Evolutionary conservation across 2,329 filamentous ascomycete genomes (phyloP).

Genomic region (Sporothrix variecibatus): DNA sequence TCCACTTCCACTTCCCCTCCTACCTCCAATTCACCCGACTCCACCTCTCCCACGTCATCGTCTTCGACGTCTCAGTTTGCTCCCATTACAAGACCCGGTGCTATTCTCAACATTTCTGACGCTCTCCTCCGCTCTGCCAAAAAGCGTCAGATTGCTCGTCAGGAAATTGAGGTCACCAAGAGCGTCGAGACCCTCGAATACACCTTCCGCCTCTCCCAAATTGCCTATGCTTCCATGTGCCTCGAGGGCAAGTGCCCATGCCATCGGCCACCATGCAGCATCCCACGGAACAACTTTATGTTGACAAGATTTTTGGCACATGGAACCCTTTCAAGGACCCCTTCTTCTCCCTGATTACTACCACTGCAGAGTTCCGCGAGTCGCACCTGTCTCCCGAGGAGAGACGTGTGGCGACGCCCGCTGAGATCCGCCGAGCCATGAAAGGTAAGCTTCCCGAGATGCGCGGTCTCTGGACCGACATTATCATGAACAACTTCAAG

Average conservation of each 20-base stretch:
- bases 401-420: slow-evolving; percentile 20
- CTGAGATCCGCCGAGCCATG: slow-evolving; percentile 16
- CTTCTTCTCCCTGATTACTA: too few species aligned
- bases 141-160: background rate
- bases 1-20: background rate
- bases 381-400: slow-evolving; percentile 15
- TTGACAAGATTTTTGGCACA: background rate
- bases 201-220: background rate
- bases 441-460: background rate
- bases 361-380: slow-evolving; percentile 25
- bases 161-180: background rate
- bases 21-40: background rate
- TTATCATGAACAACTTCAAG: background rate
- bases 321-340: background rate
- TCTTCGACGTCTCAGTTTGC: background rate
- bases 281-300: background rate
- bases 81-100: background rate
- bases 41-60: background rate
- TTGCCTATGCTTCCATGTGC: background rate
- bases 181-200: background rate
- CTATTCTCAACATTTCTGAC: background rate
- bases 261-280: background rate
- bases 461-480: slow-evolving; percentile 15
- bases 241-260: background rate
- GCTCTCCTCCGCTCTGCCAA: background rate